Conservation (phyloP, 139 green algal genomes). For the Coccomyxa sp. region DNA sequence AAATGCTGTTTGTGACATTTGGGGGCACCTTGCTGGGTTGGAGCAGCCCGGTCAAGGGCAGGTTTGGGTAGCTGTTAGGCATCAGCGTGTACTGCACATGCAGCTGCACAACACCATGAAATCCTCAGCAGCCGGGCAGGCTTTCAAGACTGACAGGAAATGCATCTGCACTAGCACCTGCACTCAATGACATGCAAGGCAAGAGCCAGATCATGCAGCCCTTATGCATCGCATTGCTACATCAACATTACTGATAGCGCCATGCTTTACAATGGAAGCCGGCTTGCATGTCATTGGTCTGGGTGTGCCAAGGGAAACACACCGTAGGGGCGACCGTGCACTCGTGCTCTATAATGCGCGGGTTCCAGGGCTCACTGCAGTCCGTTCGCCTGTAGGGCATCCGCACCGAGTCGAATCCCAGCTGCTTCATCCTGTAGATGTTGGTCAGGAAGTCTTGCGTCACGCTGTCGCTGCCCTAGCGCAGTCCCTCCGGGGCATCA, state of each 20-base stretch:
- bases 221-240: too few species aligned
- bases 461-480: not conserved
- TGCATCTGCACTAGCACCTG: too few species aligned
- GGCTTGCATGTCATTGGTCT: too few species aligned
- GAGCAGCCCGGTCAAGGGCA: not conserved
- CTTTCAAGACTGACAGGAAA: too few species aligned
- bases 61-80: conserved; percentile 5
- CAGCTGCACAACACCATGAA: too few species aligned
- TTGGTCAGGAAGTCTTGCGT: conserved; percentile 38
- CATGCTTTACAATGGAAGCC: too few species aligned
- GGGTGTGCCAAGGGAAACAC: too few species aligned
- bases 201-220: too few species aligned
- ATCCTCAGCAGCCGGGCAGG: too few species aligned
- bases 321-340: not conserved
- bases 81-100: not conserved
- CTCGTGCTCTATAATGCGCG: not conserved
- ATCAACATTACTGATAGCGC: too few species aligned
- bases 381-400: conserved; percentile 39
- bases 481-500: conserved; percentile 4
- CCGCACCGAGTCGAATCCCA: conserved; percentile 56
- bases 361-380: not conserved
- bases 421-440: conserved; percentile 47
- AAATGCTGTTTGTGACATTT: not conserved
- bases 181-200: too few species aligned
- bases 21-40: not conserved